Evolutionary conservation across 2,329 filamentous ascomycete species (phyloP).

Genomic region (Mycosphaerelloides madeirae): DNA sequence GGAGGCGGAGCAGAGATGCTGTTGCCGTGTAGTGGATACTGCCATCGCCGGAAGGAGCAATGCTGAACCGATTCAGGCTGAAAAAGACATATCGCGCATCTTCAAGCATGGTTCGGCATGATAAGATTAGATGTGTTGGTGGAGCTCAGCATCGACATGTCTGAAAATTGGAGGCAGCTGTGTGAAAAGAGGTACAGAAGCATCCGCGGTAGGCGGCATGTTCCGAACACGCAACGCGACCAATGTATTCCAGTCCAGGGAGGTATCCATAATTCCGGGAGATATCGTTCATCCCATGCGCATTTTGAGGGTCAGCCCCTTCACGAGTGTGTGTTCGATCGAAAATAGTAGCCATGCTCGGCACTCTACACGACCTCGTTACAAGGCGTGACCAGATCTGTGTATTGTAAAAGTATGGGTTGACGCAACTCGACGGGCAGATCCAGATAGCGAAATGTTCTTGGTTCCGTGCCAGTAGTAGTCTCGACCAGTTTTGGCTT

Average conservation of each 20-base stretch:
- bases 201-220: background rate
- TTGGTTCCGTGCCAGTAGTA: background rate
- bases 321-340: background rate
- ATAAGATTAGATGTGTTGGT: background rate
- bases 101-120: background rate
- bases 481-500: background rate
- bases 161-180: background rate
- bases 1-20: background rate
- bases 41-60: background rate
- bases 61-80: background rate
- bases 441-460: background rate
- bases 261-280: background rate
- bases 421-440: background rate
- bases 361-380: background rate
- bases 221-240: background rate
- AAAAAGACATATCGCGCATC: background rate
- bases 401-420: background rate
- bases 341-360: background rate
- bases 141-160: background rate
- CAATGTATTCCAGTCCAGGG: background rate
- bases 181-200: background rate
- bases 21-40: too few relatives aligned
- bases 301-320: background rate
- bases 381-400: background rate
- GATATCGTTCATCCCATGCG: background rate